phyloP scores from a whole-genome alignment of 23 red algal genomes.

The Gracilaria gracilis region DNA sequence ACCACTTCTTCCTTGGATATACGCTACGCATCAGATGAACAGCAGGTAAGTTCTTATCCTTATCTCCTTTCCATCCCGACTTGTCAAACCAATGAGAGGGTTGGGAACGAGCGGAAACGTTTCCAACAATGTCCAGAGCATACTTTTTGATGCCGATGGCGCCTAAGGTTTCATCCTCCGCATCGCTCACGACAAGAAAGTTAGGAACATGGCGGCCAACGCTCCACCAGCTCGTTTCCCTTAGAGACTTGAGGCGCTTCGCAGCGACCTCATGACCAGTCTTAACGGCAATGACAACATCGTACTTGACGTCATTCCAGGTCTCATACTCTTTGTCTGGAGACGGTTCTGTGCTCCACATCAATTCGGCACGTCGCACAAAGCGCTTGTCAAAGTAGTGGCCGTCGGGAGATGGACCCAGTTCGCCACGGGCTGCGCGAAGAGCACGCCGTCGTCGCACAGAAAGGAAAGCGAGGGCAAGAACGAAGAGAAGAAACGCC shows the following conservation, averaged over 20 bases:
- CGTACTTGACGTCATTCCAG: slow-evolving; percentile 61
- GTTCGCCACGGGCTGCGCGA: neutral
- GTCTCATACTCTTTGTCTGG: slow-evolving; percentile 12
- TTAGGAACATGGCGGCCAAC: slow-evolving; percentile 75
- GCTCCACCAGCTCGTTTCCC: slow-evolving; percentile 49
- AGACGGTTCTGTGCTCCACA: neutral
- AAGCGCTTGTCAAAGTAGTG: neutral
- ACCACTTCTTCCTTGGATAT: slow-evolving; percentile 80
- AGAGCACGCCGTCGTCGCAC: neutral
- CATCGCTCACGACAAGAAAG: slow-evolving; percentile 61
- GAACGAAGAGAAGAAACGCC: neutral
- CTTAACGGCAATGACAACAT: slow-evolving; percentile 73
- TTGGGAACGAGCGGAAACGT: neutral
- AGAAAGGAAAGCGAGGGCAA: neutral
- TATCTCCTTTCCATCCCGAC: slow-evolving; percentile 73
- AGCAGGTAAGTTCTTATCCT: slow-evolving; percentile 93
- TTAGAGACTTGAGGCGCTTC: slow-evolving; percentile 43
- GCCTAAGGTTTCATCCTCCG: slow-evolving; percentile 26
- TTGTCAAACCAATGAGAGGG: slow-evolving; percentile 64
- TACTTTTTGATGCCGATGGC: slow-evolving; percentile 62
- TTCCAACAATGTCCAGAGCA: slow-evolving; percentile 44
- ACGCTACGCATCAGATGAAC: slow-evolving; percentile 70
- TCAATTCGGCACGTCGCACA: neutral
- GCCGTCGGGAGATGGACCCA: neutral
- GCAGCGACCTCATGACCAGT: slow-evolving; percentile 79